Percentiles rank a stretch among this genome's conserved stretches.
phyloP scores from a whole-genome alignment of 139 green algal species.

The Penium margaritaceum region DNA sequence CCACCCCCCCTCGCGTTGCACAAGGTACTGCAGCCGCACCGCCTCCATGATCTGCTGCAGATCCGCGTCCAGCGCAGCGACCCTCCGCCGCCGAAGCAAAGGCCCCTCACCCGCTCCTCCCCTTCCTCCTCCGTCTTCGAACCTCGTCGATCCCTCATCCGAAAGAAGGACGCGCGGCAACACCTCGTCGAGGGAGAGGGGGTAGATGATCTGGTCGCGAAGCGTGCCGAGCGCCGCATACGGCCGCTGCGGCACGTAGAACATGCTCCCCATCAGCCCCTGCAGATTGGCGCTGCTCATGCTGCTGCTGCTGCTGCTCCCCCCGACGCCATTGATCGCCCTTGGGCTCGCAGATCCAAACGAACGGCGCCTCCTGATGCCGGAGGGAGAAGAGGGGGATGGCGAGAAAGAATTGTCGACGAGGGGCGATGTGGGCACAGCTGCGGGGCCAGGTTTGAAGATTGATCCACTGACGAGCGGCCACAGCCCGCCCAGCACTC shows the following conservation, averaged over 20 bases:
- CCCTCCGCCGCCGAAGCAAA: background rate
- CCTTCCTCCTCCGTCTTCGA: too few species aligned
- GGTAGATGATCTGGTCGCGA: slow-evolving; percentile 68
- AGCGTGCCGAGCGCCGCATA: slow-evolving; percentile 55
- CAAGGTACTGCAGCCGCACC: slow-evolving; percentile 55
- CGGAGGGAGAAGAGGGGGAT: too few species aligned
- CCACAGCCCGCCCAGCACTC: slow-evolving; percentile 48
- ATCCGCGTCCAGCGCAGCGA: slow-evolving; percentile 16
- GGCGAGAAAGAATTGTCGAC: too few species aligned
- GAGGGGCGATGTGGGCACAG: too few species aligned
- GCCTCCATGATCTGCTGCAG: slow-evolving; percentile 21
- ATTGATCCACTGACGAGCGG: slow-evolving; percentile 33
- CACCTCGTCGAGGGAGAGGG: slow-evolving; percentile 28
- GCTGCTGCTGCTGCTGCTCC: too few species aligned
- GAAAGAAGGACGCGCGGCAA: too few species aligned
- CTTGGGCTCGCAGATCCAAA: too few species aligned
- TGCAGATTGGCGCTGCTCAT: too few species aligned
- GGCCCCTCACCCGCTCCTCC: too few species aligned
- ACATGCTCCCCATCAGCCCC: slow-evolving; percentile 8
- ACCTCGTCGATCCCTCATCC: too few species aligned
- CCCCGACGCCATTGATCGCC: too few species aligned
- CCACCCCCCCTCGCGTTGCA: slow-evolving; percentile 65
- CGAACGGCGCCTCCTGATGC: too few species aligned
- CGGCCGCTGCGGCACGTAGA: slow-evolving; percentile 50
- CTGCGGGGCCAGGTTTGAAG: background rate